Percentiles rank a stretch among this genome's conserved stretches.
phyloP scores from a whole-genome alignment of 352 stramenopile species.

The Phytophthora pistaciae region DNA sequence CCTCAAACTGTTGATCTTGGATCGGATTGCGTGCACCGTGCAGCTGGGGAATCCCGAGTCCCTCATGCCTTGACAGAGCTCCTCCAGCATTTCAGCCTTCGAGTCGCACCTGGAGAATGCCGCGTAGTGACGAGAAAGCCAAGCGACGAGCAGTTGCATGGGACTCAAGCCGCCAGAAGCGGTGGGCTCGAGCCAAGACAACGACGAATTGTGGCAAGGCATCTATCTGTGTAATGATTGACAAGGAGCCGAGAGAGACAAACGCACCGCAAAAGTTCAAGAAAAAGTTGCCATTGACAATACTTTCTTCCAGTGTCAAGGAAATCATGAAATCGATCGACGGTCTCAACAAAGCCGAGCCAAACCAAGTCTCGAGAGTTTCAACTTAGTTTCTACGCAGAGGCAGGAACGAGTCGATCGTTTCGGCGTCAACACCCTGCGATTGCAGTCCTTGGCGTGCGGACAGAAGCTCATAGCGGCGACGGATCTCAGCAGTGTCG shows the following conservation, averaged over 20 bases:
- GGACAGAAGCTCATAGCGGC: slow-evolving; percentile 16
- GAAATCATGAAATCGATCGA: slow-evolving; percentile 7
- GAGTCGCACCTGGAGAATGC: slow-evolving; percentile 5
- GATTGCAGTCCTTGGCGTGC: slow-evolving; percentile 15
- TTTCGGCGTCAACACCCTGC: slow-evolving; percentile 10
- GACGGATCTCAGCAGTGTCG: slow-evolving; percentile 24
- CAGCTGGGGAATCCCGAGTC: slow-evolving; percentile 12
- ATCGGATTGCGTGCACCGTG: slow-evolving; percentile 19
- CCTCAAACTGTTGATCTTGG: slow-evolving; percentile 22
- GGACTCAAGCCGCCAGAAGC: slow-evolving; percentile 14
- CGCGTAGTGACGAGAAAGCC: slow-evolving; percentile 21
- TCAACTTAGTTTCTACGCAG: slow-evolving; percentile 10
- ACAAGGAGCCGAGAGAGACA: slow-evolving; percentile 2
- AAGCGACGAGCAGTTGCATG: slow-evolving; percentile 21
- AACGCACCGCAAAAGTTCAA: not conserved
- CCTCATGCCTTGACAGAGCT: slow-evolving; percentile 22
- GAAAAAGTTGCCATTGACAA: slow-evolving; percentile 33
- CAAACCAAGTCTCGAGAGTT: slow-evolving; percentile 6
- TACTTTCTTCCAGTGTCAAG: slow-evolving; percentile 17
- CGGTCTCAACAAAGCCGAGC: slow-evolving; percentile 26
- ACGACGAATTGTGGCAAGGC: not conserved
- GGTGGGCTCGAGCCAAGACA: slow-evolving; percentile 20
- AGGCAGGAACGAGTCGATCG: slow-evolving; percentile 25
- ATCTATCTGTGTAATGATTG: slow-evolving; percentile 15
- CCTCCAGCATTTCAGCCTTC: slow-evolving; percentile 17